Conservation (phyloP, 73 alveolate genomes). For the Symbiodinium natans region DNA sequence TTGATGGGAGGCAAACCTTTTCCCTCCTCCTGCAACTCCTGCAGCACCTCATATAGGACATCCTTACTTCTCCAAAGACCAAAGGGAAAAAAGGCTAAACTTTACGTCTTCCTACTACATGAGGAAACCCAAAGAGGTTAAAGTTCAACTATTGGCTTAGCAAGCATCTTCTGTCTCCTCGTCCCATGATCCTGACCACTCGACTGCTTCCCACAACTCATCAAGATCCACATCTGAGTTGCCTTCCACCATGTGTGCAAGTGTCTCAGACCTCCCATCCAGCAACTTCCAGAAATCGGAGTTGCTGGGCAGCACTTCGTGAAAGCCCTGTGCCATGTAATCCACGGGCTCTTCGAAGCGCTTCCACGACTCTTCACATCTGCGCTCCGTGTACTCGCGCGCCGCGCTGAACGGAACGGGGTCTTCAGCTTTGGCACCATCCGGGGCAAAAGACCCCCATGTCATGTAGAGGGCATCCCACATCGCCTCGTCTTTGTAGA, state of each 20-base stretch:
- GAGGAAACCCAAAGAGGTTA: no score
- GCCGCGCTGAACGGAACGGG: neutral
- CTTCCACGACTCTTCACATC: neutral
- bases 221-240: neutral
- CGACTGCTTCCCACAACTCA: neutral
- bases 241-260: neutral
- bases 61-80: no score
- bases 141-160: no score
- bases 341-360: neutral
- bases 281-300: neutral
- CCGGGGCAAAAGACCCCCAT: neutral
- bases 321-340: neutral
- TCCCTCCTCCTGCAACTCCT: neutral
- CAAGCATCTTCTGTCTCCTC: neutral
- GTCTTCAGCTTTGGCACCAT: slow-evolving; percentile 2
- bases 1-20: neutral
- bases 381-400: neutral
- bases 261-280: neutral
- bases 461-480: neutral
- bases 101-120: no score
- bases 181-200: neutral
- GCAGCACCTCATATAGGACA: neutral
- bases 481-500: neutral
- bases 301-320: neutral
- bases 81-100: no score